phyloP scores from a whole-genome alignment of 2,329 filamentous ascomycete species.

The Leptographium lundbergii region DNA sequence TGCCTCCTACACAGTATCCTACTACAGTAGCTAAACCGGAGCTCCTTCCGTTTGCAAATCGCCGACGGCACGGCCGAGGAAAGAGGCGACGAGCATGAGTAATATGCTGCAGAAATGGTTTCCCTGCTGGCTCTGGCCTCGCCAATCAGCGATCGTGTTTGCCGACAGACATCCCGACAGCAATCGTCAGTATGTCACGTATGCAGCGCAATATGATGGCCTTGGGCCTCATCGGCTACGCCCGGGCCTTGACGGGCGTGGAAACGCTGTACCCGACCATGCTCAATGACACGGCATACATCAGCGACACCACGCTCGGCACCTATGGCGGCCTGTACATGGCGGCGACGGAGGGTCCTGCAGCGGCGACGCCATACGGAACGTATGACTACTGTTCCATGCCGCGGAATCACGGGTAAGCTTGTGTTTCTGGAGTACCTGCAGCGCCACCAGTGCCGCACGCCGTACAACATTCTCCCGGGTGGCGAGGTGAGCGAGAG shows the following conservation, averaged over 20 bases:
- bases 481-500: neutral
- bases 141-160: neutral
- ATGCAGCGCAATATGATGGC: neutral
- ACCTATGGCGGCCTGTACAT: conserved; percentile 3
- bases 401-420: neutral
- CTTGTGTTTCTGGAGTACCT: conserved; percentile 2
- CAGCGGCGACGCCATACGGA: neutral
- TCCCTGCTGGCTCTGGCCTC: neutral
- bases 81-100: neutral
- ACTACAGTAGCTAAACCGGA: too few species aligned
- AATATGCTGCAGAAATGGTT: neutral
- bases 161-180: neutral
- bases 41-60: neutral
- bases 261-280: conserved; percentile 1
- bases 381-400: conserved; percentile 5
- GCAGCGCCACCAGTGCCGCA: conserved; percentile 6
- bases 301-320: neutral
- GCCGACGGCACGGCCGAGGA: too few species aligned
- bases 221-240: neutral
- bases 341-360: neutral
- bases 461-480: conserved; percentile 4
- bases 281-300: conserved; percentile 1
- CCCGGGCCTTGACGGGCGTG: neutral
- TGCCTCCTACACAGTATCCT: too few species aligned
- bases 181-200: neutral